Percentiles rank a stretch among this genome's conserved stretches.
These are phyloP conservation scores for Pterocarpus macrocarpus DNA, from an alignment of 306 rosid species.

Conservation along the genomic window DNA sequence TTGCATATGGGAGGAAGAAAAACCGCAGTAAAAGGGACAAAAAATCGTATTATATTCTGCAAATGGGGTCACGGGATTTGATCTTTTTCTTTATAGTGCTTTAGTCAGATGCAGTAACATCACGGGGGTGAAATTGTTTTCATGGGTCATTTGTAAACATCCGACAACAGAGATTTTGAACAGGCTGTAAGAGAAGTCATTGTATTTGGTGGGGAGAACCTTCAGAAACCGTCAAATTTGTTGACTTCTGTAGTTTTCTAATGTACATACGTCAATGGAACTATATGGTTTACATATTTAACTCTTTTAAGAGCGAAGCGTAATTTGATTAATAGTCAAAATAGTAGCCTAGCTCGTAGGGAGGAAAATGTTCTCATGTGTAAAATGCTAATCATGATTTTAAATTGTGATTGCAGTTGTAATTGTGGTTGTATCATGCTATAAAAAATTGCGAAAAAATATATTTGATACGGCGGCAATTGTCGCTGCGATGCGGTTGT, in stretches of 20 bases:
- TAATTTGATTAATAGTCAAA: constrained; percentile 19
- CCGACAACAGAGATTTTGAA: background rate
- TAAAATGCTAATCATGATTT: too few relatives aligned
- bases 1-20: constrained; percentile 30
- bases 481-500: too few relatives aligned
- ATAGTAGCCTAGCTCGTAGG: constrained; percentile 17
- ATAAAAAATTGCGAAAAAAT: too few relatives aligned
- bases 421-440: too few relatives aligned
- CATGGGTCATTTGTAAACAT: constrained; percentile 34
- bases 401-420: too few relatives aligned
- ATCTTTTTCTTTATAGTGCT: constrained; percentile 18
- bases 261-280: background rate
- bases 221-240: constrained; percentile 27
- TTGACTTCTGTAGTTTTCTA: constrained; percentile 39
- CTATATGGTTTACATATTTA: background rate
- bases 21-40: constrained; percentile 45
- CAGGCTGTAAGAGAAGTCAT: constrained; percentile 7
- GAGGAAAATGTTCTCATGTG: too few relatives aligned
- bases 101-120: constrained; percentile 42
- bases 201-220: constrained; percentile 34
- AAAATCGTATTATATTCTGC: constrained; percentile 38
- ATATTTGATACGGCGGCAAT: too few relatives aligned
- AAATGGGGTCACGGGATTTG: constrained; percentile 57
- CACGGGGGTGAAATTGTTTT: constrained; percentile 48
- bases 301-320: background rate